Percentiles rank a stretch among this genome's conserved stretches.
phyloP scores from a whole-genome alignment of 805 yeast species.

The Candida montana region DNA sequence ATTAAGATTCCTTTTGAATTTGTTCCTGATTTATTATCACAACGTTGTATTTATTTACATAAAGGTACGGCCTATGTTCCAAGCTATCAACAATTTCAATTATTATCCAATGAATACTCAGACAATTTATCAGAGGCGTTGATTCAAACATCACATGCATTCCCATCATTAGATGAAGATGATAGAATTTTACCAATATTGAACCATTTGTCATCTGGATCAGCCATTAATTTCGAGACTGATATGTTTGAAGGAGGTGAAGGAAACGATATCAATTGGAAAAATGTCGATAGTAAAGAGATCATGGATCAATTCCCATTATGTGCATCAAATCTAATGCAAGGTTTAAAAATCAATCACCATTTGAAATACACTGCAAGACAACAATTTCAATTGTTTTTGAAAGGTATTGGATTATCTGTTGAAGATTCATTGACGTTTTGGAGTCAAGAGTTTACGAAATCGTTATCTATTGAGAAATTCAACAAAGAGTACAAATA shows the following conservation, averaged over 20 bases:
- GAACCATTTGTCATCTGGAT: conserved; percentile 70
- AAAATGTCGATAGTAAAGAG: conserved; percentile 48
- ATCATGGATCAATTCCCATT: conserved; percentile 70
- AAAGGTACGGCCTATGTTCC: conserved; percentile 83
- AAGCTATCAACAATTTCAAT: conserved; percentile 65
- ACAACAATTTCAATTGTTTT: conserved; percentile 76
- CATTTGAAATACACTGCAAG: conserved; percentile 84
- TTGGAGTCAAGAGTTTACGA: conserved; percentile 74
- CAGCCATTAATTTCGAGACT: conserved; percentile 36
- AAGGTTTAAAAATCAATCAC: conserved; percentile 50
- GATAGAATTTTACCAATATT: conserved; percentile 83
- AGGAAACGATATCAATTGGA: conserved; percentile 51
- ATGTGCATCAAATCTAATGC: conserved; percentile 66
- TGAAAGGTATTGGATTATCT: conserved; percentile 84
- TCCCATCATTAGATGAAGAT: conserved; percentile 87
- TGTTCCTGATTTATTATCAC: conserved; percentile 70
- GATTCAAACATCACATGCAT: conserved; percentile 62
- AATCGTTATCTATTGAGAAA: conserved; percentile 58
- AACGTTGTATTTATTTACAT: conserved; percentile 61
- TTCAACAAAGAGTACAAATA: conserved; percentile 87
- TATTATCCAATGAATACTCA: conserved; percentile 64
- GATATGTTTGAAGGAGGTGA: conserved; percentile 16
- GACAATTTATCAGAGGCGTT: conserved; percentile 43
- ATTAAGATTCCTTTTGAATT: conserved; percentile 85
- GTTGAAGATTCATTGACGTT: conserved; percentile 85